phyloP scores from a whole-genome alignment of 1,284 basidiomycete species.

The Trichosporon sp. region DNA sequence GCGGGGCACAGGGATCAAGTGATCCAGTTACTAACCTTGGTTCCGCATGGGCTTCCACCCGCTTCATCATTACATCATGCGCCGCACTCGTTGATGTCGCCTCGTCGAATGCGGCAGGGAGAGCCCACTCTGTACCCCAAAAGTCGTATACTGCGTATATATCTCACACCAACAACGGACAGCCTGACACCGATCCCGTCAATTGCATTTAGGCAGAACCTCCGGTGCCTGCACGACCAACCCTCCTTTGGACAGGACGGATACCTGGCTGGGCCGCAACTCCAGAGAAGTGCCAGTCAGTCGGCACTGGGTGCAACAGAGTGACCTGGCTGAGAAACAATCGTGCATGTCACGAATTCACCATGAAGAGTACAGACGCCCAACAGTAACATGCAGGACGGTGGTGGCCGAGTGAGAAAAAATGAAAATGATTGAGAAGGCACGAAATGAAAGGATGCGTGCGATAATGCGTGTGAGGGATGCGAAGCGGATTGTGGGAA shows the following conservation, averaged over 20 bases:
- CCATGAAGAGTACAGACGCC: slow-evolving; percentile 1
- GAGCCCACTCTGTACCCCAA: background rate
- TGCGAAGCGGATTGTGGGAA: background rate
- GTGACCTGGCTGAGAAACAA: background rate
- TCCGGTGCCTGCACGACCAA: too few relatives aligned
- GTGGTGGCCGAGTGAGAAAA: background rate
- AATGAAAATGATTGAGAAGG: background rate
- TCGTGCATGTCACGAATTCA: background rate
- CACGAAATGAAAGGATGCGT: background rate
- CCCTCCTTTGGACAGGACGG: background rate
- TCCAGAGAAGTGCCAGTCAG: background rate
- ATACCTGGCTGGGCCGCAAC: background rate
- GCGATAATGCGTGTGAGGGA: background rate
- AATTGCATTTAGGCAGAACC: background rate
- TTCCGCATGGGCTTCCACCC: background rate
- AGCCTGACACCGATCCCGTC: background rate
- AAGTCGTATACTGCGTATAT: background rate
- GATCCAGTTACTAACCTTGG: background rate
- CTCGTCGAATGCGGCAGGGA: background rate
- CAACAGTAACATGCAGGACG: slow-evolving; percentile 5
- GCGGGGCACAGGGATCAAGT: too few relatives aligned
- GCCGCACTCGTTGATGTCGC: too few relatives aligned
- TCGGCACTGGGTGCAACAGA: background rate
- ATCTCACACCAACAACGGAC: background rate
- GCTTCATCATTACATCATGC: background rate